phyloP scores from a whole-genome alignment of 1,284 basidiomycete species.

The Ceratobasidium papillatum region DNA sequence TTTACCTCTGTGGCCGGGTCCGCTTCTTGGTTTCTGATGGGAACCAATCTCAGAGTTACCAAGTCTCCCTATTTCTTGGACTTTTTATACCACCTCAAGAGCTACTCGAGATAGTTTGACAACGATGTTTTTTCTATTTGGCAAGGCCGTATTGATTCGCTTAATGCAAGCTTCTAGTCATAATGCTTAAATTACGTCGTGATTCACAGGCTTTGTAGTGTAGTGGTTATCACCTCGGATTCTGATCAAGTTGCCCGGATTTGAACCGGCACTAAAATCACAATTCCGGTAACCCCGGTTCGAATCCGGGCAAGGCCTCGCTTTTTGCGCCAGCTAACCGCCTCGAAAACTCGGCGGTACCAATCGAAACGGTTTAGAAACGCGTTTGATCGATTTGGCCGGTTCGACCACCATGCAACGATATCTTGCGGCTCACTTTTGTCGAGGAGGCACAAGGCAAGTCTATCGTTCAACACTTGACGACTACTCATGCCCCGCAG shows the following conservation, averaged over 20 bases:
- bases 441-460: constrained; percentile 43
- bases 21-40: too few relatives aligned
- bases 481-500: constrained; percentile 1
- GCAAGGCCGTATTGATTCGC: too few relatives aligned
- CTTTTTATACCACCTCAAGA: too few relatives aligned
- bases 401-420: constrained; percentile 62
- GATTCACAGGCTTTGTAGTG: constrained; percentile 40
- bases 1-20: too few relatives aligned
- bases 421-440: constrained; percentile 36
- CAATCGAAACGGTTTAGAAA: background rate
- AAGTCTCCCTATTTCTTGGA: too few relatives aligned
- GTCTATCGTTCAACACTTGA: background rate
- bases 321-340: constrained; percentile 2
- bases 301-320: constrained; percentile 40
- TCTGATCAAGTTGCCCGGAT: constrained; percentile 7
- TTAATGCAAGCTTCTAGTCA: too few relatives aligned
- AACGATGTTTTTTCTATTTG: too few relatives aligned
- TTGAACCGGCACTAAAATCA: background rate
- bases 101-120: too few relatives aligned
- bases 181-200: too few relatives aligned
- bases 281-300: constrained; percentile 42
- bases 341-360: background rate
- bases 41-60: too few relatives aligned
- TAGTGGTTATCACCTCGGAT: constrained; percentile 42
- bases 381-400: background rate